These are phyloP conservation scores for Cymbopogon flexuosus DNA, from an alignment of 202 grass and related monocot genomes.

Conservation along the genomic window DNA sequence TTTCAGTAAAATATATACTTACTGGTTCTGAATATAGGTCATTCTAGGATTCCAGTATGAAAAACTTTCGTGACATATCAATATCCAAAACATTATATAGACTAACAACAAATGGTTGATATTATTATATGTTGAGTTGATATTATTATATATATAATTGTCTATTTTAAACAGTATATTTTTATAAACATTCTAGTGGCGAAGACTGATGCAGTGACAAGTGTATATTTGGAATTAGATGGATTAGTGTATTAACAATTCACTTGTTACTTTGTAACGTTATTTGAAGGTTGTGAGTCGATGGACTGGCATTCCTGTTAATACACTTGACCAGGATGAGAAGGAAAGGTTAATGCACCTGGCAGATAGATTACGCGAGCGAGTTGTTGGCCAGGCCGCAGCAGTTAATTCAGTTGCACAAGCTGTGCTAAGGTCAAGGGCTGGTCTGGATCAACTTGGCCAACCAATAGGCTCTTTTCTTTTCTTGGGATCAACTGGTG, in stretches of 20 bases:
- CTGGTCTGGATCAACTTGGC: constrained; percentile 29
- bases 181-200: not conserved
- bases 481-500: constrained; percentile 47
- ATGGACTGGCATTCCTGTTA: constrained; percentile 51
- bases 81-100: not conserved
- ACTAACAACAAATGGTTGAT: not conserved
- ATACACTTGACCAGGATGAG: constrained; percentile 15
- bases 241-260: not conserved
- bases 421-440: constrained; percentile 41
- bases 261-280: not conserved
- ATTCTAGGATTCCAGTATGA: not conserved
- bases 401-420: constrained; percentile 36
- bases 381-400: constrained; percentile 35
- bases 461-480: constrained; percentile 53
- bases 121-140: not conserved
- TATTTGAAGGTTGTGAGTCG: constrained; percentile 39
- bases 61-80: not conserved
- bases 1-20: not conserved
- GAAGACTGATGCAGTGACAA: not conserved
- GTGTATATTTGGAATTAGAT: not conserved
- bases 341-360: constrained; percentile 31
- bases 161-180: not conserved
- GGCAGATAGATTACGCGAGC: constrained; percentile 24
- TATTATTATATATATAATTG: not conserved
- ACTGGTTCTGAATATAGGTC: not conserved